These are phyloP conservation scores for Hypoxylon sp. DNA, from an alignment of 2,329 filamentous ascomycete species.

Conservation along the genomic window DNA sequence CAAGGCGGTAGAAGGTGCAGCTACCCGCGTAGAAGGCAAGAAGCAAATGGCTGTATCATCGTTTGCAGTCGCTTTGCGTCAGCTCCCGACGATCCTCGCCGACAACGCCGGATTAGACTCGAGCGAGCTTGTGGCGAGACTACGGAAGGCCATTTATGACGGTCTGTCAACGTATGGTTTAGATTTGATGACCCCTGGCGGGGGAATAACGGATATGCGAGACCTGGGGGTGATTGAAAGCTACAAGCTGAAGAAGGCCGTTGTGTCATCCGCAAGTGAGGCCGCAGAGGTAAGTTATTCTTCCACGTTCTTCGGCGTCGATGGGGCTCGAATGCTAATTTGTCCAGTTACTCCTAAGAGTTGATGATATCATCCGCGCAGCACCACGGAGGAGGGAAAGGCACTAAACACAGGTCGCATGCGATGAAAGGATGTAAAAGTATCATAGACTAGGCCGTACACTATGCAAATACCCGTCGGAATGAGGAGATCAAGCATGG, in stretches of 20 bases:
- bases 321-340: constrained; percentile 44
- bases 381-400: constrained; percentile 87
- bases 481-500: constrained; percentile 20
- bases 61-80: constrained; percentile 89
- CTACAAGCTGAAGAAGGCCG: constrained; percentile 98
- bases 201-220: constrained; percentile 95
- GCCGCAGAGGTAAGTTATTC: constrained; percentile 84
- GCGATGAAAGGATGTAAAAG: constrained; percentile 38
- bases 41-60: constrained; percentile 93
- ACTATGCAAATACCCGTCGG: constrained; percentile 40
- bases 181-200: constrained; percentile 89
- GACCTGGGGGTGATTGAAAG: constrained; percentile 96
- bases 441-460: constrained; percentile 45
- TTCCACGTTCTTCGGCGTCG: too few relatives aligned
- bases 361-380: constrained; percentile 97
- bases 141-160: constrained; percentile 95
- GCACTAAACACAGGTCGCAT: constrained; percentile 65
- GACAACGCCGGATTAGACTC: constrained; percentile 98
- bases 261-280: constrained; percentile 95
- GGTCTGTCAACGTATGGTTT: constrained; percentile 93
- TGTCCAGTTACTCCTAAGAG: constrained; percentile 84
- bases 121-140: constrained; percentile 89
- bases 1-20: constrained; percentile 94
- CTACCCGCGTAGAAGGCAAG: constrained; percentile 96
- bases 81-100: constrained; percentile 95